Base-by-base conservation (phyloP, 2,329 filamentous ascomycete species). In the Arthrobotrys conoides region DNA sequence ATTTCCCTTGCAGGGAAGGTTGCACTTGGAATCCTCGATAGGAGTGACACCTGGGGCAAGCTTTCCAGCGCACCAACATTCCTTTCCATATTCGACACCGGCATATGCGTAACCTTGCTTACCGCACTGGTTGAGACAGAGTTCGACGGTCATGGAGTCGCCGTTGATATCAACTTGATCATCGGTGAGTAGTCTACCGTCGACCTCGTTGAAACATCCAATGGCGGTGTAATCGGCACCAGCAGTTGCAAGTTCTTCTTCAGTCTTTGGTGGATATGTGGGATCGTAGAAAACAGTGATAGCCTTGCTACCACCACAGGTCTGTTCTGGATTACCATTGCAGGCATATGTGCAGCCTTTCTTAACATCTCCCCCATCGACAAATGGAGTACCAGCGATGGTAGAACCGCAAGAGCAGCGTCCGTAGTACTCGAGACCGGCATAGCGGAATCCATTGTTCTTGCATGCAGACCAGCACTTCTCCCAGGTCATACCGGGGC, bases 401-500 rank as follows among this genome's bases (percentile, higher is more conserved):
- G 63, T 68, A 33, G 68, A 5, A 59, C 75, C 75, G 63, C 75
- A 78, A 10, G n/a, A 22, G 30, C 75, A 78, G 10, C 38, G 63
- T n/a, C 61, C 55, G 30, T 78, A 78, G 53, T 78, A 78, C 30
- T 72, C 63, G 24, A 78, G 68, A 57, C 75, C 75, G 14, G 75
- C 75, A 30, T 72, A 78, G 16, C 68, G 41, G 51, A 55, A 78
- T 10, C 75, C 75, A 16, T 78, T 78, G 63, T 63, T 63, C 55
- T 78, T 78, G 68, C 75, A 78, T 20, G 75, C 75, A 5, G 75
- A 30, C 61, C 61, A 68, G 68, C 75, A 78, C 63, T 68, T 78
- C 68, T 78, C 41, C 33, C 69, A 18, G 61, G 73, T 77, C 73
- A 77, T 77, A 3, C 44, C 73, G 24, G 59, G 67, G 2, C 73